Percentiles rank a stretch among this genome's conserved stretches.
These are phyloP conservation scores for Tolypocladium capitatum DNA, from an alignment of 2,329 filamentous ascomycete genomes.

Conservation along the genomic window DNA sequence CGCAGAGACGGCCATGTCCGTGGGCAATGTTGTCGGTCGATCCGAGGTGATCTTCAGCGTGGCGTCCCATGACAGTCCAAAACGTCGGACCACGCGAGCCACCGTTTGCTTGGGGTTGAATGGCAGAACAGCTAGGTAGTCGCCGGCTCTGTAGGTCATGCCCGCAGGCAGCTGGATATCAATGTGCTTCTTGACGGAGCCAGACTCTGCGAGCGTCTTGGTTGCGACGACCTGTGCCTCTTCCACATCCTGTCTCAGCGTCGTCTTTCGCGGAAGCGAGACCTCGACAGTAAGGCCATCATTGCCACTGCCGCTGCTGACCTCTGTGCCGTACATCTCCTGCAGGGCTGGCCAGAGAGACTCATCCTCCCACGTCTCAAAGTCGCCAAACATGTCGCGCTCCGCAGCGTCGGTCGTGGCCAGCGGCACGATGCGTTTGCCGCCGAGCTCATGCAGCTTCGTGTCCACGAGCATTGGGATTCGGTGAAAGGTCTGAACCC, in stretches of 20 bases:
- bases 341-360: constrained; percentile 36
- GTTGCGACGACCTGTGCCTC: constrained; percentile 46
- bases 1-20: constrained; percentile 43
- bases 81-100: constrained; percentile 49
- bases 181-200: constrained; percentile 48
- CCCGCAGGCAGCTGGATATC: constrained; percentile 54
- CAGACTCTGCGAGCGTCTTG: constrained; percentile 34
- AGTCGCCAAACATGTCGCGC: constrained; percentile 53
- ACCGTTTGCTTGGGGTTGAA: constrained; percentile 53
- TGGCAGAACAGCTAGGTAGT: constrained; percentile 64
- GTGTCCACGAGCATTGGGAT: constrained; percentile 51
- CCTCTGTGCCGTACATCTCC: constrained; percentile 26
- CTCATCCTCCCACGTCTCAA: constrained; percentile 55
- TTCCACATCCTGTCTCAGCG: constrained; percentile 49
- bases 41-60: constrained; percentile 46
- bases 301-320: constrained; percentile 2
- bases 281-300: constrained; percentile 31
- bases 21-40: constrained; percentile 39
- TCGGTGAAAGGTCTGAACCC: constrained; percentile 50
- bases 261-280: constrained; percentile 38
- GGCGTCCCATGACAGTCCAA: constrained; percentile 56
- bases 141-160: constrained; percentile 56
- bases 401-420: constrained; percentile 47
- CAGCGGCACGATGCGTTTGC: constrained; percentile 24
- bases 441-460: constrained; percentile 26